These are phyloP conservation scores for Globisporangium parvum DNA, from an alignment of 352 stramenopile species.

Conservation along the genomic window DNA sequence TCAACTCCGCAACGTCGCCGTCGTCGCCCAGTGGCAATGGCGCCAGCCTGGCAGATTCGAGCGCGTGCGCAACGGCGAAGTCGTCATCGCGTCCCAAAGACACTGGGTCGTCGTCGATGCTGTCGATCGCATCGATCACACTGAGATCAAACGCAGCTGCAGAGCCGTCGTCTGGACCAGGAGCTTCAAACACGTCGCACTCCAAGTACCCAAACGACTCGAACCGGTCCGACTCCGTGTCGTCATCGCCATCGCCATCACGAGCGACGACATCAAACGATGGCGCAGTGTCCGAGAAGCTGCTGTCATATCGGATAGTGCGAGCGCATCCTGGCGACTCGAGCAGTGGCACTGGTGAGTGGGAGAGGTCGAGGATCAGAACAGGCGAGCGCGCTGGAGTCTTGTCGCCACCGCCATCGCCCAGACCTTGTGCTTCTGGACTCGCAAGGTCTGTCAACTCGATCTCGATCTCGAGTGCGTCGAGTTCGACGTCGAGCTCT, in stretches of 20 bases:
- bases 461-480: background rate
- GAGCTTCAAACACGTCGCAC: constrained; percentile 17
- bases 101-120: too few species aligned
- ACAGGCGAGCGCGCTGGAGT: background rate
- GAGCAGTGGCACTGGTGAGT: constrained; percentile 11
- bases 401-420: background rate
- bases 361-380: constrained; percentile 6
- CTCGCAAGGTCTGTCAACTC: background rate
- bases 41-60: too few species aligned
- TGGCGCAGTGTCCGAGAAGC: background rate
- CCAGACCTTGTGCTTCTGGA: background rate
- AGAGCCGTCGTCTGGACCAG: too few species aligned
- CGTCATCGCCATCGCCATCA: constrained; percentile 4
- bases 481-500: background rate
- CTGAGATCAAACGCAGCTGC: too few species aligned
- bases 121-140: too few species aligned
- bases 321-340: constrained; percentile 6
- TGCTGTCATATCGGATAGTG: constrained; percentile 3
- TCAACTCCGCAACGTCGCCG: too few species aligned
- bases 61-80: too few species aligned
- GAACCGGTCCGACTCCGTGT: constrained; percentile 21
- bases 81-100: too few species aligned
- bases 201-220: constrained; percentile 31
- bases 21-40: too few species aligned
- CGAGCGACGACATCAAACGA: background rate